A percentile compares a stretch with the other conserved stretches of the same genome.
Evolutionary conservation across 352 stramenopile species (phyloP).

Genomic region (Blastocystis sp.): DNA sequence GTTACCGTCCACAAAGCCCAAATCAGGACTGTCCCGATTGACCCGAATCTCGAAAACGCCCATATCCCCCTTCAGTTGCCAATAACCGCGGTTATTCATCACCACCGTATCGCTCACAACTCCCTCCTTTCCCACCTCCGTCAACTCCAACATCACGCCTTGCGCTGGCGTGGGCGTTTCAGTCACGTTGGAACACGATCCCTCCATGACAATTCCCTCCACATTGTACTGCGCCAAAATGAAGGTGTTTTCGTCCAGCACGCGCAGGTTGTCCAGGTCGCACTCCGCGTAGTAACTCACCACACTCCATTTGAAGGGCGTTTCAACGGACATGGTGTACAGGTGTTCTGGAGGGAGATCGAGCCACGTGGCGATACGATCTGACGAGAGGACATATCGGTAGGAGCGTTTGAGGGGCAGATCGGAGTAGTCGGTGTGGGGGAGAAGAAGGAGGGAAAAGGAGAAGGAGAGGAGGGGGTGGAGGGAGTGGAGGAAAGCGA

Average conservation of each 20-base stretch:
- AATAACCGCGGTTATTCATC: constrained; percentile 99
- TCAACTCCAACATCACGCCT: constrained; percentile 87
- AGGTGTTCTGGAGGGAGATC: constrained; percentile 77
- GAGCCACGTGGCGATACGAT: constrained; percentile 77
- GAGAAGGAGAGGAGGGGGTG: constrained; percentile 75
- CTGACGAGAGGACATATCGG: constrained; percentile 82
- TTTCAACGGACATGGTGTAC: constrained; percentile 79
- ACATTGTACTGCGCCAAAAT: constrained; percentile 64
- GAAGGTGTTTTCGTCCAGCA: constrained; percentile 46
- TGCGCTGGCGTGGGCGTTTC: constrained; percentile 80
- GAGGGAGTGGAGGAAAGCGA: constrained; percentile 81
- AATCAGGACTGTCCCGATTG: constrained; percentile 81
- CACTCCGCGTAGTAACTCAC: constrained; percentile 57
- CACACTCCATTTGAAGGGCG: constrained; percentile 62
- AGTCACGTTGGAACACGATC: constrained; percentile 16
- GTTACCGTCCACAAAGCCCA: constrained; percentile 81
- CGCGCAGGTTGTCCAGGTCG: constrained; percentile 59
- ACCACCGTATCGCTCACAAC: constrained; percentile 89
- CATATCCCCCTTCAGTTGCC: constrained; percentile 94
- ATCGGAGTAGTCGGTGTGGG: constrained; percentile 82
- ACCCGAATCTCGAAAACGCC: constrained; percentile 91
- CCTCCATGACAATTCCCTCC: constrained; percentile 32
- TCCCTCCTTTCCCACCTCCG: neutral
- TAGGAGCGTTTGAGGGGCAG: constrained; percentile 90
- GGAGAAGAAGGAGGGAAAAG: constrained; percentile 77